phyloP scores from a whole-genome alignment of 345 rosid genomes.

The Citrus australasica region DNA sequence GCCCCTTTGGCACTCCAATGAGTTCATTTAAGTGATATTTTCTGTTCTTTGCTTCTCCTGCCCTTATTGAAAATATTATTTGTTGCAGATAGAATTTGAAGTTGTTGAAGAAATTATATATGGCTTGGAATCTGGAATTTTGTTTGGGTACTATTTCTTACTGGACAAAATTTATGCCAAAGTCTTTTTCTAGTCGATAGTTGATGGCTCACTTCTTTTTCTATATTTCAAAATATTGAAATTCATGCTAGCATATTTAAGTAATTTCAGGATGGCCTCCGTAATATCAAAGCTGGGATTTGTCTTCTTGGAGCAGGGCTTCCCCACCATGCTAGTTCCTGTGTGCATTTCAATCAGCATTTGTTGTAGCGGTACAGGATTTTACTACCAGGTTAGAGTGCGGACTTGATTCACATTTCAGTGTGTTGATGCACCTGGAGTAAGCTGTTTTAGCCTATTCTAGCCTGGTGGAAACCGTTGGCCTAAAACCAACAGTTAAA shows the following conservation, averaged over 20 bases:
- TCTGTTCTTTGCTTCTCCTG: not conserved
- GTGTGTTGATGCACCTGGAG: not conserved
- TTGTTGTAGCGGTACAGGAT: slow-evolving; percentile 87
- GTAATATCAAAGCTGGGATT: slow-evolving; percentile 98
- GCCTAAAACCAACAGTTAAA: not conserved
- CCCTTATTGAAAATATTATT: slow-evolving; percentile 14
- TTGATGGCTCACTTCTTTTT: not conserved
- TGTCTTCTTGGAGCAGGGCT: slow-evolving; percentile 81
- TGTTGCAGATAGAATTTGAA: slow-evolving; percentile 78
- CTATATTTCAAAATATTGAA: not conserved
- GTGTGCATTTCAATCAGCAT: slow-evolving; percentile 82
- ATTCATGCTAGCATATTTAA: slow-evolving; percentile 11
- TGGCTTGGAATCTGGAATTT: slow-evolving; percentile 92
- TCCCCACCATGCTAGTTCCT: slow-evolving; percentile 63
- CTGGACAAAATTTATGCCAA: not conserved
- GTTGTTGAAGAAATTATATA: slow-evolving; percentile 97
- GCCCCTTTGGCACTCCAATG: not conserved
- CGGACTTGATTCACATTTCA: not conserved
- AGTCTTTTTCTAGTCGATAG: not conserved
- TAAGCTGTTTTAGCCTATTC: slow-evolving; percentile 3
- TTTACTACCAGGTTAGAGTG: slow-evolving; percentile 72
- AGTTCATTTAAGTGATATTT: not conserved
- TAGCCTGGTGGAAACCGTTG: not conserved
- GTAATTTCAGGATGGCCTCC: slow-evolving; percentile 82
- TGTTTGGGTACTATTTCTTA: slow-evolving; percentile 70